phyloP scores from a whole-genome alignment of 495 filamentous ascomycete species.

The Aspergillus bertholletiae region DNA sequence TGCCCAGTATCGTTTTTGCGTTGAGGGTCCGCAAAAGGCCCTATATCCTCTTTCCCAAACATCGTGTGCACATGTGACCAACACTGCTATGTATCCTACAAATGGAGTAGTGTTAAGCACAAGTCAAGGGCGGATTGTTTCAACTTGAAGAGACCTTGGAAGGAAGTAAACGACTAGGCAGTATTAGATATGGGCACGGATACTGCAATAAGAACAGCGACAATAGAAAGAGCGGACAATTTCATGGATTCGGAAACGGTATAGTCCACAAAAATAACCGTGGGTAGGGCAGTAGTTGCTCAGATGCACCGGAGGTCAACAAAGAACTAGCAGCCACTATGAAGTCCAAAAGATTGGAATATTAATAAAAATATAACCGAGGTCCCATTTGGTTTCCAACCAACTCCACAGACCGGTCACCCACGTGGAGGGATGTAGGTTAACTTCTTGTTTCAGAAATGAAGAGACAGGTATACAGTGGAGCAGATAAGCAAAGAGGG shows the following conservation, averaged over 20 bases:
- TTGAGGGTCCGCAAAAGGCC: constrained; percentile 6
- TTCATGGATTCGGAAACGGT: neutral
- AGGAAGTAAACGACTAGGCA: neutral
- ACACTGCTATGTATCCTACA: neutral
- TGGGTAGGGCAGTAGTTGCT: neutral
- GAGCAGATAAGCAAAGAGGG: neutral
- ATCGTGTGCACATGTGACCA: constrained; percentile 3
- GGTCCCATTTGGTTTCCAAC: neutral
- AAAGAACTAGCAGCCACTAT: neutral
- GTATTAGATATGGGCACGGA: neutral
- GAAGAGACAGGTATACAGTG: neutral
- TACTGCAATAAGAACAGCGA: neutral
- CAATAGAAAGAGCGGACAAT: neutral
- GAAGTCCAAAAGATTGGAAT: neutral
- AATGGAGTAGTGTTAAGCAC: neutral
- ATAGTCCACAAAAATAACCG: neutral
- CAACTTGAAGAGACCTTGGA: neutral
- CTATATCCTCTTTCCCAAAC: constrained; percentile 12
- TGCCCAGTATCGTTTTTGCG: constrained; percentile 15
- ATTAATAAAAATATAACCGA: neutral
- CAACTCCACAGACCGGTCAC: neutral
- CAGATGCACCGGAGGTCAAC: neutral
- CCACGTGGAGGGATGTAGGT: neutral
- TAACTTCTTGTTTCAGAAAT: neutral
- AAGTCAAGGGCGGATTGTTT: neutral